These are phyloP conservation scores for Trichoderma afroharzianum DNA, from an alignment of 2,329 filamentous ascomycete species.

Conservation along the genomic window DNA sequence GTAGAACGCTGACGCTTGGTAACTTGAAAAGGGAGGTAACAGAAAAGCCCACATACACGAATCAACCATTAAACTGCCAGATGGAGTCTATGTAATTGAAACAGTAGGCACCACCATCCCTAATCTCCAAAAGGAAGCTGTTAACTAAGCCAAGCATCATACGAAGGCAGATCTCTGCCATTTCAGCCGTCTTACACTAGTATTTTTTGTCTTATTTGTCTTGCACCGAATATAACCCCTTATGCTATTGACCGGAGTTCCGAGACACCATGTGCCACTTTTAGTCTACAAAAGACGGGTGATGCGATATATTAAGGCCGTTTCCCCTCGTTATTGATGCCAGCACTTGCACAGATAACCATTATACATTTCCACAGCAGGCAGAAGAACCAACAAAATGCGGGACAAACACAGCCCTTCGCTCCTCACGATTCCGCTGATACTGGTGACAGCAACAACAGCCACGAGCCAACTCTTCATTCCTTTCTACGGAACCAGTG, in stretches of 20 bases:
- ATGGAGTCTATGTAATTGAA: neutral
- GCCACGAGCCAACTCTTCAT: neutral
- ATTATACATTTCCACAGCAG: neutral
- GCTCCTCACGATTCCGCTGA: neutral
- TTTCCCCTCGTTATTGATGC: neutral
- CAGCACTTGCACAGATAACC: neutral
- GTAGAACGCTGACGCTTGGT: neutral
- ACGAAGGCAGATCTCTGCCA: neutral
- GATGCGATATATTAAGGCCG: neutral
- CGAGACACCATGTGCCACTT: neutral
- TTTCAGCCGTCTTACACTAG: neutral
- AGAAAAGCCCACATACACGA: neutral
- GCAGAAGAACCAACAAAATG: neutral
- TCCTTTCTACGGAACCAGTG: conserved; percentile 5
- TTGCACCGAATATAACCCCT: conserved; percentile 2
- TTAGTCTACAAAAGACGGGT: neutral
- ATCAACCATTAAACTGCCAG: neutral
- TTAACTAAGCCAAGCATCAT: neutral
- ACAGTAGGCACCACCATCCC: neutral
- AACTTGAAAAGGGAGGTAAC: neutral
- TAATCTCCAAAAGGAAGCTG: neutral
- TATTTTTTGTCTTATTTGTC: neutral
- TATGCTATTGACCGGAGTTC: neutral
- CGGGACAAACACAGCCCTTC: neutral
- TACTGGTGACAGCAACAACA: neutral